Conservation (phyloP, 805 yeast species). For the Clavispora fructus region DNA sequence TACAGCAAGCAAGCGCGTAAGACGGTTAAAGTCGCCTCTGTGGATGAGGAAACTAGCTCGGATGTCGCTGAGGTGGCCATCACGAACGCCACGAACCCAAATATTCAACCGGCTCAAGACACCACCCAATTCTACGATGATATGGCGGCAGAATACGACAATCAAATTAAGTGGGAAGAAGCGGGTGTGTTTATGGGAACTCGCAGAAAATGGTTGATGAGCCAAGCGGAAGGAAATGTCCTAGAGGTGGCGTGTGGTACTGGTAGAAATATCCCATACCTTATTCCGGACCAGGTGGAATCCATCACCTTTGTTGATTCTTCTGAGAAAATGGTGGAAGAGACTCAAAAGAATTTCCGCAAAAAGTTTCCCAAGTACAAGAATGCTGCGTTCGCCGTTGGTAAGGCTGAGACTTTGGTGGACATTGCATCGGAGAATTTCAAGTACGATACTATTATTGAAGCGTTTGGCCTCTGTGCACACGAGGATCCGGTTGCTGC, state of each 20-base stretch:
- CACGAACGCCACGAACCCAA: slow-evolving; percentile 34
- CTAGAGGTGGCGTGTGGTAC: slow-evolving; percentile 95
- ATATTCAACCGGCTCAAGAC: slow-evolving; percentile 67
- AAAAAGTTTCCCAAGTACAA: slow-evolving; percentile 59
- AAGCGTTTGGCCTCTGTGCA: slow-evolving; percentile 93
- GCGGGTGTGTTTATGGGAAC: slow-evolving; percentile 52
- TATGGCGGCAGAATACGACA: slow-evolving; percentile 77
- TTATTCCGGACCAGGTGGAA: slow-evolving; percentile 52
- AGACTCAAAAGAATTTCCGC: slow-evolving; percentile 68
- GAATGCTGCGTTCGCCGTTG: slow-evolving; percentile 83
- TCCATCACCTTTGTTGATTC: slow-evolving; percentile 86
- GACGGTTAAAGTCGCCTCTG: slow-evolving; percentile 20
- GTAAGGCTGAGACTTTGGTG: slow-evolving; percentile 78
- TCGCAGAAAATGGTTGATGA: slow-evolving; percentile 76
- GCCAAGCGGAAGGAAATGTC: slow-evolving; percentile 78
- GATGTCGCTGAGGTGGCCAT: slow-evolving; percentile 13
- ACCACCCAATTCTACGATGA: slow-evolving; percentile 75
- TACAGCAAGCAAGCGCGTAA: slow-evolving; percentile 29
- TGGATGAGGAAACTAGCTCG: slow-evolving; percentile 6
- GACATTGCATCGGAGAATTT: slow-evolving; percentile 46
- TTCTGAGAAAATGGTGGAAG: slow-evolving; percentile 78
- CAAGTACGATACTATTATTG: slow-evolving; percentile 86
- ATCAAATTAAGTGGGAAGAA: slow-evolving; percentile 73
- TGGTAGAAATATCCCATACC: slow-evolving; percentile 81
- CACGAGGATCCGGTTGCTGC: slow-evolving; percentile 90